These are phyloP conservation scores for Hysterangium stoloniferum DNA, from an alignment of 768 basidiomycete species.

Conservation along the genomic window DNA sequence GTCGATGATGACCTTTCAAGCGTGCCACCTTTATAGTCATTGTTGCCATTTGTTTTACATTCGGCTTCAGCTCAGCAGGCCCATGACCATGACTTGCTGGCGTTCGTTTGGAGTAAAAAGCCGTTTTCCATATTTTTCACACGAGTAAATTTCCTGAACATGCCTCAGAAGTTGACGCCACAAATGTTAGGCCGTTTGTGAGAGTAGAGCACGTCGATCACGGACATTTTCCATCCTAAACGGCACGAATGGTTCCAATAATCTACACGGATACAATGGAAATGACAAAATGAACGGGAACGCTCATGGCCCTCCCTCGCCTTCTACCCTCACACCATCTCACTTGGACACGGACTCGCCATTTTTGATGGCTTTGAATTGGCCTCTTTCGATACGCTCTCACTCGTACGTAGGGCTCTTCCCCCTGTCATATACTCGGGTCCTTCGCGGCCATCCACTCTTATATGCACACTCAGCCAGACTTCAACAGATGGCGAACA, in stretches of 20 bases:
- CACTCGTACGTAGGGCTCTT: constrained; percentile 53
- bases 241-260: constrained; percentile 28
- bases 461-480: constrained; percentile 65
- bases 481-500: constrained; percentile 29
- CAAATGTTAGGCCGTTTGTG: constrained; percentile 54
- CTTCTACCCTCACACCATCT: constrained; percentile 13
- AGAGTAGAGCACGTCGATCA: constrained; percentile 30
- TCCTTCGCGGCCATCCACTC: constrained; percentile 49
- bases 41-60: constrained; percentile 74
- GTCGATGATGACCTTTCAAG: constrained; percentile 61
- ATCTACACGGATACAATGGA: constrained; percentile 15
- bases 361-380: constrained; percentile 57
- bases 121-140: constrained; percentile 82
- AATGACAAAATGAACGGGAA: too few species aligned
- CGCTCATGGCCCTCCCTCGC: constrained; percentile 14
- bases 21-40: constrained; percentile 67
- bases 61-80: constrained; percentile 74
- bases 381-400: constrained; percentile 56
- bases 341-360: constrained; percentile 14
- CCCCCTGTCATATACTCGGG: constrained; percentile 47
- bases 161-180: constrained; percentile 48
- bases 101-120: constrained; percentile 64
- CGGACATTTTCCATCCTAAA: constrained; percentile 6
- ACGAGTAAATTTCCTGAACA: constrained; percentile 30
- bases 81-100: constrained; percentile 84